Conservation (phyloP, 2,329 filamentous ascomycete species). For the Ophiocordyceps robertsii region DNA sequence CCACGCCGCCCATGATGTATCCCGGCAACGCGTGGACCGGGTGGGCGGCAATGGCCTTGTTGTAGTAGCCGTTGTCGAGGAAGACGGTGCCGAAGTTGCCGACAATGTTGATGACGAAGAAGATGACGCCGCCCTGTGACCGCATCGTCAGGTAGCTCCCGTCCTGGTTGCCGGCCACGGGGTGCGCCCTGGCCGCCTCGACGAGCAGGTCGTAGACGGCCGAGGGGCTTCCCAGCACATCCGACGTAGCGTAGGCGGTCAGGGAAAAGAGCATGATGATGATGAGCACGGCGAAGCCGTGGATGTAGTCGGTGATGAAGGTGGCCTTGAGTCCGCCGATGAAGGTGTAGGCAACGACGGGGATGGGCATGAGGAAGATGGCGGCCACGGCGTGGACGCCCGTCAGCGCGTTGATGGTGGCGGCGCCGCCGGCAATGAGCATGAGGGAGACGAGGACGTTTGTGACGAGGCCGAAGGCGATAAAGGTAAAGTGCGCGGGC, state of each 20-base stretch:
- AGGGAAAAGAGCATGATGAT: constrained; percentile 81
- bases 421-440: constrained; percentile 66
- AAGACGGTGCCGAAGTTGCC: constrained; percentile 80
- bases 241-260: constrained; percentile 64
- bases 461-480: constrained; percentile 69
- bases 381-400: constrained; percentile 54
- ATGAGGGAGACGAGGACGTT: constrained; percentile 82
- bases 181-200: constrained; percentile 53
- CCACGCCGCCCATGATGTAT: constrained; percentile 74
- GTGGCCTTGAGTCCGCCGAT: constrained; percentile 75
- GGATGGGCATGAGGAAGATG: constrained; percentile 22
- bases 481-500: constrained; percentile 61
- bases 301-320: constrained; percentile 74
- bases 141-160: constrained; percentile 83
- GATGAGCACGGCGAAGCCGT: constrained; percentile 72
- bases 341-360: constrained; percentile 57
- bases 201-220: constrained; percentile 69
- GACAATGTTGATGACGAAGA: constrained; percentile 81
- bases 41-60: constrained; percentile 82
- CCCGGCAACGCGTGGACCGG: constrained; percentile 78
- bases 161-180: constrained; percentile 64
- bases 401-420: constrained; percentile 38
- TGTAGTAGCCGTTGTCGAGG: constrained; percentile 80
- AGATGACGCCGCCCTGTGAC: constrained; percentile 57
- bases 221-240: constrained; percentile 58